Base-by-base conservation (phyloP, 768 basidiomycete genomes). In the Naganishia vaughanmartiniae region DNA sequence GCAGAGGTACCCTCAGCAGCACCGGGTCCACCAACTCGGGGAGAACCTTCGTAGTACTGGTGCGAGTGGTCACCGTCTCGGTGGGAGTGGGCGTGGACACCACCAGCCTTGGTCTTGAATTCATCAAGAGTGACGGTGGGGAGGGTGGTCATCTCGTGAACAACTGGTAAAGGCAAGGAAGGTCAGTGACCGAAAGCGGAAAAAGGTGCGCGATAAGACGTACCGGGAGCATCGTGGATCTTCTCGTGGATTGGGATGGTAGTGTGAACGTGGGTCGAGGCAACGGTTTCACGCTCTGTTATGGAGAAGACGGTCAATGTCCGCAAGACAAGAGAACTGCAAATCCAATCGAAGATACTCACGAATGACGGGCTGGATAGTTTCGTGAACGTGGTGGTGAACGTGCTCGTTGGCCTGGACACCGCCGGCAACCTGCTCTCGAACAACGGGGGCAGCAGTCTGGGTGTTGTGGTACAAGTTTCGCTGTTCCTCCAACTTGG, bases 251-350 rank as follows among this genome's bases (percentile, higher is more conserved):
- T 73, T 48, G 80, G 80, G 65, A 79, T 72, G 74, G 76, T 78
- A 74, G 80, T 81, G 81, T 82, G 82, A 54, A 82, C 76, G 24
- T 72, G 72, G 65, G 80, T 81, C 66, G 80, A 80, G 56, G 78
- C 77, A 73, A 81, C 73, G 36, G 80, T 80, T 75, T 83, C 83
- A 26, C 78, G 74, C 74, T 82, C 54, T 51, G 48, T 19, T 51
- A 33, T 2, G 30, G 45, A 19, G 19, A 53, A 21, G n/a, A n/a
- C n/a, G n/a, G n/a, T n/a, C n/a, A n/a, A n/a, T n/a, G n/a, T n/a
- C n/a, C n/a, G n/a, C 19, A 17, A n/a, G 42, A 24, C 42, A 63
- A n/a, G 3, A 36, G 3, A 34, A 58, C 19, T 15, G 12, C 5
- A 28, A 9, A 4, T 3, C 24, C 21, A 46, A 5, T 14, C 14